Conservation (phyloP, 2,329 filamentous ascomycete genomes). For the Aspergillus candidus region DNA sequence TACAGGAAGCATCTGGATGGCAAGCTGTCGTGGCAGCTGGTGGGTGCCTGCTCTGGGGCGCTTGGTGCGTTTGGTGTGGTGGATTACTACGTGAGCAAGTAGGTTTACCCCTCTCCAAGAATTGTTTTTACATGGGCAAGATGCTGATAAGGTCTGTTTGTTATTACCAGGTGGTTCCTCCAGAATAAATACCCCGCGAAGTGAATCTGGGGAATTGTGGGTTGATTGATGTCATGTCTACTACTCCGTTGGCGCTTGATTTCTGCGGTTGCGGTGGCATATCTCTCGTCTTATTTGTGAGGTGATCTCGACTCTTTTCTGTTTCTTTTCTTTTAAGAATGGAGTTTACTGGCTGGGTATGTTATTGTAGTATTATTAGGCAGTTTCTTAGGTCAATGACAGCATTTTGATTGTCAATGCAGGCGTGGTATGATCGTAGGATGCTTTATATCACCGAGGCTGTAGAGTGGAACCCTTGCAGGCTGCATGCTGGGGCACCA, state of each 20-base stretch:
- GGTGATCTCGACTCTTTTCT: no score
- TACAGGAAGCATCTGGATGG: conserved; percentile 43
- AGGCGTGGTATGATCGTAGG: no score
- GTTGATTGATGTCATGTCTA: no score
- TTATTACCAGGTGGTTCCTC: conserved; percentile 41
- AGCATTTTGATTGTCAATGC: no score
- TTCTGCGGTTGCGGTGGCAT: neutral
- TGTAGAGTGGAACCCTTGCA: no score
- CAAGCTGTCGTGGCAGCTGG: conserved; percentile 42
- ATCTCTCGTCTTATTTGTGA: no score
- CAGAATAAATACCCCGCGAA: conserved; percentile 48
- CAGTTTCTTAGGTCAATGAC: no score
- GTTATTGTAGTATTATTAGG: no score
- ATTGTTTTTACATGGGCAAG: neutral
- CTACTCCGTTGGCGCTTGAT: conserved; percentile 1
- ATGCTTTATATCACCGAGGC: no score
- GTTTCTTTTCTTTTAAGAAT: no score
- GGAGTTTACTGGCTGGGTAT: no score
- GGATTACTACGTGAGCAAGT: conserved; percentile 48
- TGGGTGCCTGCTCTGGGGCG: conserved; percentile 38
- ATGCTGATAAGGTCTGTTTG: conserved; percentile 1
- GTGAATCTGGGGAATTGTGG: conserved; percentile 20
- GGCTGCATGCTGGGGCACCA: no score
- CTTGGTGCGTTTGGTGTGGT: conserved; percentile 41
- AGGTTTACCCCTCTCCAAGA: conserved; percentile 16